Conservation (phyloP, 257 asterid genomes). For the Echites panduratus region DNA sequence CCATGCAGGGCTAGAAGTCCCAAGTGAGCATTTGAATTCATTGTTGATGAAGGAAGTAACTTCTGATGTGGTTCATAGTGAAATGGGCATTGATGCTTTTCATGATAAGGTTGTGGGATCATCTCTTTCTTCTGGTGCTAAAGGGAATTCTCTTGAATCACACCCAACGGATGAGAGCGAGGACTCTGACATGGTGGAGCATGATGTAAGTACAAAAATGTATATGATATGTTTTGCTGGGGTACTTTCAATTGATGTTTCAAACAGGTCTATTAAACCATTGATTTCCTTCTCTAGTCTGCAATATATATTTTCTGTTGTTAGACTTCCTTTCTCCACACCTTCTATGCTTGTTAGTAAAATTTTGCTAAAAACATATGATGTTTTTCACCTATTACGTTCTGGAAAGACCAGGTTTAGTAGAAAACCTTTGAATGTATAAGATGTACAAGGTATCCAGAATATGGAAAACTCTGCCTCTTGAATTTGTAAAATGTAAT, state of each 20-base stretch:
- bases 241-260: not conserved
- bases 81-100: constrained; percentile 21
- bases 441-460: not conserved
- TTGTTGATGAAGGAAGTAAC: constrained; percentile 22
- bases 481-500: not conserved
- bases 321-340: not conserved
- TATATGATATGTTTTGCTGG: constrained; percentile 12
- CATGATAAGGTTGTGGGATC: constrained; percentile 43
- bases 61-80: constrained; percentile 29
- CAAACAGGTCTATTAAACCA: not conserved
- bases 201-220: constrained; percentile 62
- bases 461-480: not conserved
- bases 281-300: not conserved
- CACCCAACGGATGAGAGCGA: constrained; percentile 50
- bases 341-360: not conserved
- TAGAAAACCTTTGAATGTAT: not conserved
- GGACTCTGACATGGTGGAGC: constrained; percentile 79
- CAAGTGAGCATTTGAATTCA: constrained; percentile 31
- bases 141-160: constrained; percentile 20
- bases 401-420: not conserved
- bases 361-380: not conserved
- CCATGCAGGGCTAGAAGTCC: constrained; percentile 21
- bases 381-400: not conserved
- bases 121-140: constrained; percentile 12
- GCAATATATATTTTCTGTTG: not conserved